These are phyloP conservation scores for Daldinia childiae DNA, from an alignment of 495 filamentous ascomycete species.

Conservation along the genomic window DNA sequence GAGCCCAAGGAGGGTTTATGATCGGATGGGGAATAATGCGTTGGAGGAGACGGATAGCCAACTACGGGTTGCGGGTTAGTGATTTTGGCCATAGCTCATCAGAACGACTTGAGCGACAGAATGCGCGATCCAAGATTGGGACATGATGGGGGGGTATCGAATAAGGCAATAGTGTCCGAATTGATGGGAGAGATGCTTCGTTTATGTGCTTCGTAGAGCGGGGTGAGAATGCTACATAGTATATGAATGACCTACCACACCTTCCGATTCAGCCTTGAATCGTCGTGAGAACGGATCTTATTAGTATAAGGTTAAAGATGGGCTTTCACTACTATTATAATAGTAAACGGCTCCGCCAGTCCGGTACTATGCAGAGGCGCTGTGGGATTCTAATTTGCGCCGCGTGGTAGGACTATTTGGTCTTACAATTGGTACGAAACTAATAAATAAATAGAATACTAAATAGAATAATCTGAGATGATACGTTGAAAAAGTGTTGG, in stretches of 20 bases:
- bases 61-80: constrained; percentile 44
- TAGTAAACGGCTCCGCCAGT: constrained; percentile 9
- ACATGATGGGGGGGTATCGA: constrained; percentile 30
- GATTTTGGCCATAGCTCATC: constrained; percentile 43
- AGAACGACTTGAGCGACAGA: constrained; percentile 13
- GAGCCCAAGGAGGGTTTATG: constrained; percentile 48
- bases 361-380: constrained; percentile 21
- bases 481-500: background rate
- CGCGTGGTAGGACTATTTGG: constrained; percentile 13
- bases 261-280: constrained; percentile 32
- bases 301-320: constrained; percentile 13
- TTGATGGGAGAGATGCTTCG: constrained; percentile 40
- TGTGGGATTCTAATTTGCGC: constrained; percentile 17
- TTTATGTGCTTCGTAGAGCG: constrained; percentile 37
- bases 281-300: constrained; percentile 20
- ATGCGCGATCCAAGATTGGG: constrained; percentile 23
- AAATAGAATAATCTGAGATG: background rate
- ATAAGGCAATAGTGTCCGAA: constrained; percentile 25
- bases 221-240: constrained; percentile 42
- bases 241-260: constrained; percentile 41
- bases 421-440: constrained; percentile 9
- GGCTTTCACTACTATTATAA: background rate
- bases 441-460: background rate
- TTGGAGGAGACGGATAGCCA: constrained; percentile 54
- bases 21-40: constrained; percentile 48